A percentile compares a stretch with the other conserved stretches of the same genome.
These are phyloP conservation scores for Yamadazyma ubonensis DNA, from an alignment of 805 yeast species.

Conservation along the genomic window DNA sequence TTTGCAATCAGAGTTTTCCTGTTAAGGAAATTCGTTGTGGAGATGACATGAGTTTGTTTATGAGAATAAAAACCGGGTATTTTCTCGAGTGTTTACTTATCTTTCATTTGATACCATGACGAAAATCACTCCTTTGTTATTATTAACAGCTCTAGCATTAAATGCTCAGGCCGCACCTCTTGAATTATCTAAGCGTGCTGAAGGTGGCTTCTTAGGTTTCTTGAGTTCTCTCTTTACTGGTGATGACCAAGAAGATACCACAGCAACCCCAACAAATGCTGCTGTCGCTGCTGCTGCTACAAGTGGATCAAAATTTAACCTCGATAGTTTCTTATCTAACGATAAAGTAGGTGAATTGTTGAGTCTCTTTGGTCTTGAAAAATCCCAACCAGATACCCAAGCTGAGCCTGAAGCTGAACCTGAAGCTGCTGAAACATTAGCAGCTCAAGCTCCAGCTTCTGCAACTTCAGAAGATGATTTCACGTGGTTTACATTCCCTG, in stretches of 20 bases:
- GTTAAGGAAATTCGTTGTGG: constrained; percentile 2
- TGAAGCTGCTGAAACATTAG: no score
- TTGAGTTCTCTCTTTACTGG: constrained; percentile 6
- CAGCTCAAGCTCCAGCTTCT: no score
- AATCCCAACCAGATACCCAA: not conserved
- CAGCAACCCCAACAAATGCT: constrained; percentile 11
- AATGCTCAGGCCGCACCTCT: constrained; percentile 16
- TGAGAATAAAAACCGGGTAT: constrained; percentile 3
- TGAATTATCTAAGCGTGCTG: constrained; percentile 8
- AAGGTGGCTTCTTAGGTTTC: constrained; percentile 10
- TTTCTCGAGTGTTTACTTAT: not conserved
- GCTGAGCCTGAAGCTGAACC: constrained; percentile 12
- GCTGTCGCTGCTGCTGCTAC: constrained; percentile 13
- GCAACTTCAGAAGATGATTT: constrained; percentile 15
- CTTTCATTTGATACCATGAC: constrained; percentile 2
- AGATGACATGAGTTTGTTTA: constrained; percentile 1
- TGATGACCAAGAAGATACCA: constrained; percentile 1
- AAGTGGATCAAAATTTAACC: constrained; percentile 8
- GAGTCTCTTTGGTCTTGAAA: constrained; percentile 10
- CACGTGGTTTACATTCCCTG: constrained; percentile 13
- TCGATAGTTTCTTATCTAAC: constrained; percentile 10
- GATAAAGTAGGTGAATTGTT: constrained; percentile 11
- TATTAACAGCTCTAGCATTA: constrained; percentile 8
- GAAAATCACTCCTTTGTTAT: constrained; percentile 8
- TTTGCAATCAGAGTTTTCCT: no score